Base-by-base conservation (phyloP, 805 yeast genomes). In the Candida parachauliodes region DNA sequence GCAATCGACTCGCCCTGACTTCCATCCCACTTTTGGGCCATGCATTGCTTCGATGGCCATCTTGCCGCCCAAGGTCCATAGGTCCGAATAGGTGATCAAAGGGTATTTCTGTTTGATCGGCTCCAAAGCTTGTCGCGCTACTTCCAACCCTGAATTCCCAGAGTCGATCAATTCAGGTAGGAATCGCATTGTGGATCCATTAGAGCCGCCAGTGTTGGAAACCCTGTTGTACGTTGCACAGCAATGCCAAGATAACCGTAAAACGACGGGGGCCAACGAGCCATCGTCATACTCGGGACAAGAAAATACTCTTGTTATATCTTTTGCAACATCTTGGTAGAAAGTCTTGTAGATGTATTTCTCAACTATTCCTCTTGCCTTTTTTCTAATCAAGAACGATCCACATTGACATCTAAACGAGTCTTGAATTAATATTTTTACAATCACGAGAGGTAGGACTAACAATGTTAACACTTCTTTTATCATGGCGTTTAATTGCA, bases 161-260 rank as follows among this genome's bases (percentile, higher is more conserved):
- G 48, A 78, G 47, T 74, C 79, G 52, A 70, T 57, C 55, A 81
- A 52, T 59, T 78, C 81, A 22, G 76, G 77, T 53, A 47, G 22
- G 39, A 51, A 55, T 32, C 59, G 46, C 61, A 56, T 56, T 5
- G 58, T 51, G 32, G 87, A 88, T 30, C 88, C 87, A 49, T 70
- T 79, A 1, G 86, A 77, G 2, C 88, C 87, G 30, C 86, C 87
- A 12, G 67, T 63, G 7, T 63, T 61, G 18, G 54, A 62, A n/a
- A 59, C 55, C 46, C 65, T 65, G 50, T 85, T 87, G 59, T 70
- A 88, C 14, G 93, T 84, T n/a, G 94, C 95, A 40, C 86, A 75
- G 24, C 82, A 76, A 56, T 87, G 95, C 95, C 95, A 87, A 19
- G 95, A 83, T 39, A 85, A 70, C 50, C 95, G 77, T 17, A 87